Conservation (phyloP, 208 protist species). For the Leishmania major region DNA sequence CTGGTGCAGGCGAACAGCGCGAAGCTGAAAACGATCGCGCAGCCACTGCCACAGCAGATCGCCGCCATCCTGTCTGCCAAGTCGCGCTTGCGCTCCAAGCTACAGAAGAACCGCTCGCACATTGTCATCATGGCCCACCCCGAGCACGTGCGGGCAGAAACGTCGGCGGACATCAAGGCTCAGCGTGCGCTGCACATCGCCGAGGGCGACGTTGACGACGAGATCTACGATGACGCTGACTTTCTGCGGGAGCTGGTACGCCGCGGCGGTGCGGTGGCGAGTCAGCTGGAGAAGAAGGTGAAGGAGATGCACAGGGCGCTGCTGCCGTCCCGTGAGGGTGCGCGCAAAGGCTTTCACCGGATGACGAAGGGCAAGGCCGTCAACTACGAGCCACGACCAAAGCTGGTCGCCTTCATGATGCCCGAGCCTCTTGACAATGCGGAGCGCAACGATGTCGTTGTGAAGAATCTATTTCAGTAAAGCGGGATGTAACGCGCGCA, state of each 20-base stretch:
- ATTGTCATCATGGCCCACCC: conserved; percentile 72
- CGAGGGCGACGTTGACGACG: conserved; percentile 77
- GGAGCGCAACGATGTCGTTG: conserved; percentile 70
- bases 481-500: neutral
- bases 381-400: conserved; percentile 78
- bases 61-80: conserved; percentile 64
- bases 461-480: conserved; percentile 84
- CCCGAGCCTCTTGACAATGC: conserved; percentile 55
- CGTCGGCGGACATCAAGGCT: conserved; percentile 42
- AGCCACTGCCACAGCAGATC: conserved; percentile 82
- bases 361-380: conserved; percentile 84
- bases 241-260: conserved; percentile 82
- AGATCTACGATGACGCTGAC: conserved; percentile 84
- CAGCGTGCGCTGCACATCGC: conserved; percentile 69
- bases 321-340: conserved; percentile 33
- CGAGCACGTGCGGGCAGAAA: conserved; percentile 46
- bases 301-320: conserved; percentile 37
- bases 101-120: conserved; percentile 81
- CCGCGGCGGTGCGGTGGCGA: conserved; percentile 57
- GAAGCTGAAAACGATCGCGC: conserved; percentile 67
- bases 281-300: conserved; percentile 67
- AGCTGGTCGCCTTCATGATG: conserved; percentile 83
- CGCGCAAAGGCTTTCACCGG: conserved; percentile 74
- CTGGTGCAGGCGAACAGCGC: conserved; percentile 61
- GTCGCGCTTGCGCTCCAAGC: conserved; percentile 58